A percentile compares a stretch with the other conserved stretches of the same genome.
These are phyloP conservation scores for Penicillium sp. DNA, from an alignment of 2,329 filamentous ascomycete genomes.

Conservation along the genomic window DNA sequence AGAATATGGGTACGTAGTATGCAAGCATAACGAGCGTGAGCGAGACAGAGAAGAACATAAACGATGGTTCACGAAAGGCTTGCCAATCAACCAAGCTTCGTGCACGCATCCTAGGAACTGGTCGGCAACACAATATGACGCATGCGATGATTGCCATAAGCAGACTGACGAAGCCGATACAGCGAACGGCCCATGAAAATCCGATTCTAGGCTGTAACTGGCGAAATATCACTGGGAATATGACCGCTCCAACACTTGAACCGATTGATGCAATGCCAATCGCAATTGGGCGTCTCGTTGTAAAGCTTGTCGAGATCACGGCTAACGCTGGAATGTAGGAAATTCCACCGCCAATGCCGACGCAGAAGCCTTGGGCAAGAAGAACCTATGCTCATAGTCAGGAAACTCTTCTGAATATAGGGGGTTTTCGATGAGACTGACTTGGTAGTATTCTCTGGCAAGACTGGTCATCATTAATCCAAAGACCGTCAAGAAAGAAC, in stretches of 20 bases:
- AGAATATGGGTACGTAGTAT: conserved; percentile 49
- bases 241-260: conserved; percentile 57
- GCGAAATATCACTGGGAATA: conserved; percentile 56
- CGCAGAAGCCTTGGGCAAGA: conserved; percentile 44
- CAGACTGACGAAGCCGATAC: conserved; percentile 56
- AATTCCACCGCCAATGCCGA: conserved; percentile 32
- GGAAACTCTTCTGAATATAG: not conserved
- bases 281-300: conserved; percentile 53
- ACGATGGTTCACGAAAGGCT: conserved; percentile 40
- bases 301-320: conserved; percentile 33
- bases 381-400: conserved; percentile 35
- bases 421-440: not conserved
- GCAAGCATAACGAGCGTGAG: conserved; percentile 48
- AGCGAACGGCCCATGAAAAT: conserved; percentile 59
- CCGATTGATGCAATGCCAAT: conserved; percentile 58
- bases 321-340: conserved; percentile 33
- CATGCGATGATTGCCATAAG: conserved; percentile 34
- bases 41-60: conserved; percentile 45
- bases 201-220: conserved; percentile 57
- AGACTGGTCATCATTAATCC: conserved; percentile 33
- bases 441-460: conserved; percentile 30
- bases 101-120: conserved; percentile 35
- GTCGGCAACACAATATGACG: conserved; percentile 39
- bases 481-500: conserved; percentile 40
- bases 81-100: conserved; percentile 41